These are phyloP conservation scores for Saturnispora ahearnii DNA, from an alignment of 805 yeast species.

Conservation along the genomic window DNA sequence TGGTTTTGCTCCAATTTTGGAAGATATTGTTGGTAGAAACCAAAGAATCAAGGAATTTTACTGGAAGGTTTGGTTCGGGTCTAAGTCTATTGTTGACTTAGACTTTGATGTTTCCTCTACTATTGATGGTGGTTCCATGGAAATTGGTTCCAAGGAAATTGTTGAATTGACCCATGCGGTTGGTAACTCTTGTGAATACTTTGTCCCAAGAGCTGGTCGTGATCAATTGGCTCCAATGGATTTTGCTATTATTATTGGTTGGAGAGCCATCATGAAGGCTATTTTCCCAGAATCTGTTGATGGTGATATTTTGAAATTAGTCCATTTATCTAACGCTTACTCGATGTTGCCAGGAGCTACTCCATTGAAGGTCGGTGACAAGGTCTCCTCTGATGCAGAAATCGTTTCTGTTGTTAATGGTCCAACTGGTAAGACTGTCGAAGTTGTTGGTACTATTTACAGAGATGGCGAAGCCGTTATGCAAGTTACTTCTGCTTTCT, in stretches of 20 bases:
- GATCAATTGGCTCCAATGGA: constrained; percentile 95
- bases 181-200: constrained; percentile 95
- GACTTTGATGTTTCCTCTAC: constrained; percentile 62
- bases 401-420: constrained; percentile 85
- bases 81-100: constrained; percentile 48
- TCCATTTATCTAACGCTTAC: constrained; percentile 92
- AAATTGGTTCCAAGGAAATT: constrained; percentile 67
- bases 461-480: constrained; percentile 73
- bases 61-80: constrained; percentile 95
- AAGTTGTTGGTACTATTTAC: constrained; percentile 81
- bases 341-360: constrained; percentile 86
- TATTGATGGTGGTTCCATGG: constrained; percentile 60
- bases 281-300: constrained; percentile 94
- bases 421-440: constrained; percentile 90
- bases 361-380: constrained; percentile 83
- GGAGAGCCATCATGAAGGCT: constrained; percentile 98
- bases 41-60: constrained; percentile 89
- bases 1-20: constrained; percentile 94
- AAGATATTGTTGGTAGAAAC: constrained; percentile 85
- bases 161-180: constrained; percentile 94
- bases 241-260: constrained; percentile 95
- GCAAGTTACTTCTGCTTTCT: constrained; percentile 92
- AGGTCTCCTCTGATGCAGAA: constrained; percentile 72
- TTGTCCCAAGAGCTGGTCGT: constrained; percentile 80
- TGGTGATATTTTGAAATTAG: constrained; percentile 90